phyloP scores from a whole-genome alignment of 352 stramenopile genomes.

The Thalassiosira mediterranea region DNA sequence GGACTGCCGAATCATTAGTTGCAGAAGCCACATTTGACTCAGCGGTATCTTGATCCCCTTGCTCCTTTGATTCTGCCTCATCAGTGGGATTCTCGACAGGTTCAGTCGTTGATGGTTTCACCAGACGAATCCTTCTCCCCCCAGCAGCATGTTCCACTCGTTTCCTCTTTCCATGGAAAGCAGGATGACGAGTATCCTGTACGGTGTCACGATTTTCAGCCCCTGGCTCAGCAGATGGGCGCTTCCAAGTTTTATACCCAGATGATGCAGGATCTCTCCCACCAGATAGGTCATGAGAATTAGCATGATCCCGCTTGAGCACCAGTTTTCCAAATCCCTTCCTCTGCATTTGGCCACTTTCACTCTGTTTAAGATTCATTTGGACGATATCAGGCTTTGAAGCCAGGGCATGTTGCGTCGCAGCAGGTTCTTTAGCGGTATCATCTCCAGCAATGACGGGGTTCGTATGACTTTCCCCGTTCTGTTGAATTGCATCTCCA shows the following conservation, averaged over 20 bases:
- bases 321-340: neutral
- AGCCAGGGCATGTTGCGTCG: too few relatives aligned
- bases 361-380: neutral
- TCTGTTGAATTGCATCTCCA: too few relatives aligned
- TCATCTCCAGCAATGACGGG: too few relatives aligned
- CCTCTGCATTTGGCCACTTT: neutral
- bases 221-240: neutral
- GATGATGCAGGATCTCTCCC: neutral
- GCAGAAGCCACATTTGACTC: neutral
- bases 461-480: too few relatives aligned
- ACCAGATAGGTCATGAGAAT: neutral
- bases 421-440: too few relatives aligned
- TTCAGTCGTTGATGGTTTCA: neutral
- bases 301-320: neutral
- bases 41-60: neutral
- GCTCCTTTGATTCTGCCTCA: neutral
- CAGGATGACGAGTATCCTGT: too few relatives aligned
- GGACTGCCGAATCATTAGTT: too few relatives aligned
- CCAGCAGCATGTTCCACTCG: neutral
- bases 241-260: neutral
- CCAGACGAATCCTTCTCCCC: constrained; percentile 11
- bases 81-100: neutral
- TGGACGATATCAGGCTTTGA: too few relatives aligned
- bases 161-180: too few relatives aligned
- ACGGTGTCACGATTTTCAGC: too few relatives aligned